Base-by-base conservation (phyloP, 148 eudicot species). In the Silene latifolia region DNA sequence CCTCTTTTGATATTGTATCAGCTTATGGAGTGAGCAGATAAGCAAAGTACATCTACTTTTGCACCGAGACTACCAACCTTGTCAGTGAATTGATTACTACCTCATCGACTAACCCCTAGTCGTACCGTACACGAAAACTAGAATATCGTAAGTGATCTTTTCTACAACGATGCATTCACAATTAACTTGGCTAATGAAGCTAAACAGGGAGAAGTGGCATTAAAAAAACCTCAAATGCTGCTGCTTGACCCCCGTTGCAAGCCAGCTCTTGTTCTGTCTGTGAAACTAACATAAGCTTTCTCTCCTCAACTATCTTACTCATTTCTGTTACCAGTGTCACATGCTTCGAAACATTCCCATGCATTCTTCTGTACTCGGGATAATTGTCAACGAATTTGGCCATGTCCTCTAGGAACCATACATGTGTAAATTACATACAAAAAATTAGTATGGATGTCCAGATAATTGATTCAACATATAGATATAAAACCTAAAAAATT, bases 231-330 rank as follows among this genome's bases (percentile, higher is more conserved):
- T 94, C 98, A 89, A 91, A 87, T 44, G 98, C 97, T 74, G 97
- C 98, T 29, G 93, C 98, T 81, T 91, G 98, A 32, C 98, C 98
- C 74, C 98, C 97, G 76, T 86, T 94, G 88, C 98, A 94, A 83
- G 98, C 98, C 85, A 94, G 84, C 75, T 94, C 98, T 84, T 94
- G 98, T 85, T 94, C 98, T 76, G 93, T 92, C 79, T 94, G 93
- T 66, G 98, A 94, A 65, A 94, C 97, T 79, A 86, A 47, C 98
- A 94, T 94, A 75, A 94, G 98, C 82, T 91, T 94, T 72, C 98
- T 85, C 79, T 90, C 97, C 81, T 91, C 98, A 62, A 94, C 98
- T 78, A 91, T 91, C 84, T 90, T 91, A 83, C 98, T 94, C 98
- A 94, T 94, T 85, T 94, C 98, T 59, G 97, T 89, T 42, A 94